These are phyloP conservation scores for Trichoderma arundinaceum DNA, from an alignment of 2,329 filamentous ascomycete species.

Conservation along the genomic window DNA sequence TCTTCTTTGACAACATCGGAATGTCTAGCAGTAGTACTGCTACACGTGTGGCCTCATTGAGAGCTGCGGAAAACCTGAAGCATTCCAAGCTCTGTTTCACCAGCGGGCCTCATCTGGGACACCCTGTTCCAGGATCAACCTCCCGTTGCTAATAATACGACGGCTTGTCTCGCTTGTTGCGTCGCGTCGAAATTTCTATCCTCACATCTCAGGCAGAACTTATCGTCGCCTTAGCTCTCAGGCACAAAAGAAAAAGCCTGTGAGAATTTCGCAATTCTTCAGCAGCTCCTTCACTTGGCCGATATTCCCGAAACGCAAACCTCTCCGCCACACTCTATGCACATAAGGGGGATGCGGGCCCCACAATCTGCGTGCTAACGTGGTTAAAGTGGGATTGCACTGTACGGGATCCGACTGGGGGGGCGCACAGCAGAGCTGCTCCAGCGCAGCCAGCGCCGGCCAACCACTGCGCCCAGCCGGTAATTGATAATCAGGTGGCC, in stretches of 20 bases:
- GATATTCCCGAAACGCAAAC: constrained; percentile 2
- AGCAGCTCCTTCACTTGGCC: constrained; percentile 6
- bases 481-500: constrained; percentile 13
- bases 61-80: neutral
- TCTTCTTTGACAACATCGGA: no score
- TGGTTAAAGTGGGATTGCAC: constrained; percentile 1
- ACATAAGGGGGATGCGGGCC: neutral
- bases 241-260: constrained; percentile 6
- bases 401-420: constrained; percentile 23
- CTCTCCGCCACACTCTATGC: constrained; percentile 10
- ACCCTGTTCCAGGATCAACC: neutral
- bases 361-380: constrained; percentile 19
- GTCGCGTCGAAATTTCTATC: neutral
- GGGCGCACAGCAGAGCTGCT: constrained; percentile 23
- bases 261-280: constrained; percentile 24
- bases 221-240: constrained; percentile 16
- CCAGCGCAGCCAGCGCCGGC: neutral
- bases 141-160: constrained; percentile 4
- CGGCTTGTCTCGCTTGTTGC: neutral
- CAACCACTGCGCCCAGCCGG: neutral
- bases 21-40: no score
- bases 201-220: constrained; percentile 18
- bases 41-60: no score
- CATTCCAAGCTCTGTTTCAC: constrained; percentile 7
- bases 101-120: neutral